Evolutionary conservation across 208 protist species (phyloP).

Genomic region (Trypanosoma cruzi): DNA sequence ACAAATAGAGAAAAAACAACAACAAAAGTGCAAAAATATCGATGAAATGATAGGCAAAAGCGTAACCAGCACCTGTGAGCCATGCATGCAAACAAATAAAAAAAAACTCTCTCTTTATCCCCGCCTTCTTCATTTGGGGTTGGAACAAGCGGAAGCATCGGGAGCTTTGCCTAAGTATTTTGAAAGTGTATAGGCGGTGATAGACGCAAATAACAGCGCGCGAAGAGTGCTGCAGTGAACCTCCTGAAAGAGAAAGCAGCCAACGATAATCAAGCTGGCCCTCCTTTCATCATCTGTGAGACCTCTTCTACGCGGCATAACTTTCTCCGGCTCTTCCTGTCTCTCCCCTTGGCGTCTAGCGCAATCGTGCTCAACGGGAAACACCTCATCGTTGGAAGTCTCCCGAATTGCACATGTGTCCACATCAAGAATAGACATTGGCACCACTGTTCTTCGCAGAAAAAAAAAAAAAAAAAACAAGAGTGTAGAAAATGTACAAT

Average conservation of each 20-base stretch:
- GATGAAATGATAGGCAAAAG: neutral
- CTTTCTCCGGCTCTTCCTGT: neutral
- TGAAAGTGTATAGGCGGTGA: conserved; percentile 4
- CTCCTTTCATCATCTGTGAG: conserved; percentile 27
- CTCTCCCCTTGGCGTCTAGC: neutral
- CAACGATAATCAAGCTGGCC: conserved; percentile 25
- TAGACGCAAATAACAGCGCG: conserved; percentile 9
- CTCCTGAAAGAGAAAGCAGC: conserved; percentile 34
- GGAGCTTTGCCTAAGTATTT: neutral
- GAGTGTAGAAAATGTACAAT: neutral
- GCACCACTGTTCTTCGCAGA: neutral
- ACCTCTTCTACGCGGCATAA: neutral
- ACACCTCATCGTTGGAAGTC: neutral
- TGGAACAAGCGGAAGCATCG: too few relatives aligned
- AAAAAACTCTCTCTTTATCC: neutral
- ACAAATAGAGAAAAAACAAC: conserved; percentile 15
- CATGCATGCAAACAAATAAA: neutral
- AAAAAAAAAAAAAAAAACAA: neutral
- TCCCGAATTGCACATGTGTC: neutral
- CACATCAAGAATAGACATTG: neutral
- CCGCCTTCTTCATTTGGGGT: neutral
- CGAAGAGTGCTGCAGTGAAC: conserved; percentile 20
- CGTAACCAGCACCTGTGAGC: neutral
- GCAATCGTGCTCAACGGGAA: neutral
- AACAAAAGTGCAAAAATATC: neutral